phyloP scores from a whole-genome alignment of 2,329 filamentous ascomycete genomes.

The Fusarium sp. region DNA sequence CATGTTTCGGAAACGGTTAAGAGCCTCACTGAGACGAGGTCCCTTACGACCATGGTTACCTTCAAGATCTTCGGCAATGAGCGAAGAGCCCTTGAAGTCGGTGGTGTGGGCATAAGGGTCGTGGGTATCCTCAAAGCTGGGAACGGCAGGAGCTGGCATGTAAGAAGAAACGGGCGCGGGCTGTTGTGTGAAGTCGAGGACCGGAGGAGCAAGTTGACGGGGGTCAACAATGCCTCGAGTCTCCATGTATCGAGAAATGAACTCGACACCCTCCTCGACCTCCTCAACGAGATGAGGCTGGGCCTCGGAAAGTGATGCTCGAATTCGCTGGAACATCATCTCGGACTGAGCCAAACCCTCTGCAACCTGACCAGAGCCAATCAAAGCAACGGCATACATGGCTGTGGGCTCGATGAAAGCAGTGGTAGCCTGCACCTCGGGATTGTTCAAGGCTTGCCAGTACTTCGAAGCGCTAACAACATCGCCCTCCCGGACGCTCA shows the following conservation, averaged over 20 bases:
- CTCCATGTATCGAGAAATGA: constrained; percentile 70
- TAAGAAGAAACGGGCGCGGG: constrained; percentile 58
- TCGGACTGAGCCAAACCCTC: constrained; percentile 84
- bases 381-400: constrained; percentile 90
- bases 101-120: constrained; percentile 92
- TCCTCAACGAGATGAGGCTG: constrained; percentile 75
- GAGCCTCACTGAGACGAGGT: constrained; percentile 80
- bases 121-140: constrained; percentile 81
- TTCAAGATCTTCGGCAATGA: constrained; percentile 91
- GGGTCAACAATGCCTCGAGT: constrained; percentile 66
- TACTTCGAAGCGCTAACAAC: constrained; percentile 80
- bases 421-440: constrained; percentile 68
- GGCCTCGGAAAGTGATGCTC: constrained; percentile 64
- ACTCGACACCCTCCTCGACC: constrained; percentile 87
- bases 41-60: constrained; percentile 78
- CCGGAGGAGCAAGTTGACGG: constrained; percentile 62
- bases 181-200: constrained; percentile 58
- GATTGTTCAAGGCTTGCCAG: constrained; percentile 79
- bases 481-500: constrained; percentile 86
- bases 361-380: constrained; percentile 85
- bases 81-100: constrained; percentile 91
- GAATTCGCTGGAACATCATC: constrained; percentile 87
- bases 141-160: constrained; percentile 65
- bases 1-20: constrained; percentile 90
- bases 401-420: constrained; percentile 86